Evolutionary conservation across 768 basidiomycete species (phyloP).

Genomic region (Vararia minispora): DNA sequence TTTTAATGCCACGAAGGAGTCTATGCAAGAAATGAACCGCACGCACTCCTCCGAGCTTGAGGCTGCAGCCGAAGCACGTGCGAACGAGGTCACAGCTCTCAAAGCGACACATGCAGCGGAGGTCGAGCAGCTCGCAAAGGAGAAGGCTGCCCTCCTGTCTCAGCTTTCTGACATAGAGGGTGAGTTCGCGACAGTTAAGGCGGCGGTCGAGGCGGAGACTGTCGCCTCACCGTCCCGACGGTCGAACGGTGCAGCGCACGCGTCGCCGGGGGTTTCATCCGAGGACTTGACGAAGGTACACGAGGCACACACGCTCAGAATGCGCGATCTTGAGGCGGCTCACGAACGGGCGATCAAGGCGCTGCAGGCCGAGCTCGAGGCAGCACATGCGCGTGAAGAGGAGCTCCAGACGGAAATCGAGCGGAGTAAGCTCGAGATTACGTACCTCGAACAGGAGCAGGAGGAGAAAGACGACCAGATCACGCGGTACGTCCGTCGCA

Average conservation of each 20-base stretch:
- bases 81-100: slow-evolving; percentile 58
- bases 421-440: slow-evolving; percentile 73
- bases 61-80: slow-evolving; percentile 57
- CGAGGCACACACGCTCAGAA: slow-evolving; percentile 75
- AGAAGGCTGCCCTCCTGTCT: slow-evolving; percentile 52
- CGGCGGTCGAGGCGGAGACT: slow-evolving; percentile 37
- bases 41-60: slow-evolving; percentile 68
- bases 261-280: slow-evolving; percentile 44
- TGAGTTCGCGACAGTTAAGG: slow-evolving; percentile 57
- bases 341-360: slow-evolving; percentile 47
- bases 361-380: slow-evolving; percentile 47
- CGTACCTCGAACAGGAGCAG: slow-evolving; percentile 68
- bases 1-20: slow-evolving; percentile 57
- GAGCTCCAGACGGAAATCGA: slow-evolving; percentile 50
- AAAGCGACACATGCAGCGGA: slow-evolving; percentile 51
- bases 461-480: slow-evolving; percentile 69
- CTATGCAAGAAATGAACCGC: slow-evolving; percentile 56
- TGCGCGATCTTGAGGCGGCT: slow-evolving; percentile 61
- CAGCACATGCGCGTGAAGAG: slow-evolving; percentile 33
- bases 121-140: slow-evolving; percentile 37
- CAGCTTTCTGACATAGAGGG: slow-evolving; percentile 69
- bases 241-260: slow-evolving; percentile 38
- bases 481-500: slow-evolving; percentile 76
- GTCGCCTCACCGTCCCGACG: slow-evolving; percentile 38
- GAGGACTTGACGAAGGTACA: slow-evolving; percentile 72